A percentile compares a stretch with the other conserved stretches of the same genome.
phyloP scores from a whole-genome alignment of 176 grass and related monocot genomes.

The Oryza meyeriana region DNA sequence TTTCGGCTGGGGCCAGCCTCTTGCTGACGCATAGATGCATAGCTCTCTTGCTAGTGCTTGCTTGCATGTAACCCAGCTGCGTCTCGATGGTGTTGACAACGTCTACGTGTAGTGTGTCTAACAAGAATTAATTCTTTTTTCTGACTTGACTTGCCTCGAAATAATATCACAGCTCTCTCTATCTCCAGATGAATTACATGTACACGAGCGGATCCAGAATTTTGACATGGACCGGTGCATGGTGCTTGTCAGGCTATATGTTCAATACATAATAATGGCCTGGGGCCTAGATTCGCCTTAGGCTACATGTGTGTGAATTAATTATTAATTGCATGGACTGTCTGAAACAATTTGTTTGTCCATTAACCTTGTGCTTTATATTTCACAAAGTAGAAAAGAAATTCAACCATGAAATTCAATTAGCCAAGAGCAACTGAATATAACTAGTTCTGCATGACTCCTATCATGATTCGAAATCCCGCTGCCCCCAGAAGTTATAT shows the following conservation, averaged over 20 bases:
- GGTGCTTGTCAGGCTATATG: too few relatives aligned
- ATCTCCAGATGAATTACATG: background rate
- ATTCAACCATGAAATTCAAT: background rate
- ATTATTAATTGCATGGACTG: background rate
- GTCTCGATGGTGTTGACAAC: background rate
- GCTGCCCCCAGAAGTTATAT: too few relatives aligned
- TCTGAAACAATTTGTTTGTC: background rate
- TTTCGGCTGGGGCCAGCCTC: background rate
- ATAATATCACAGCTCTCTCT: background rate
- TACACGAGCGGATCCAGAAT: too few relatives aligned
- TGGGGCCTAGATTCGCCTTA: too few relatives aligned
- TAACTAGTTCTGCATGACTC: too few relatives aligned
- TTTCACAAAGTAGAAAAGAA: background rate
- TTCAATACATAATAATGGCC: too few relatives aligned
- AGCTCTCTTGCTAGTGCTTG: background rate
- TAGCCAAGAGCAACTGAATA: background rate
- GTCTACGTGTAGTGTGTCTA: background rate
- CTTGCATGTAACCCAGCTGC: constrained; percentile 10
- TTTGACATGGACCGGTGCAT: too few relatives aligned
- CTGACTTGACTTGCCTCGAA: background rate
- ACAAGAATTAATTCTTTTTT: background rate
- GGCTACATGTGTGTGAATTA: too few relatives aligned
- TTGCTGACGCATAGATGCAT: background rate
- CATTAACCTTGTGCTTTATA: too few relatives aligned
- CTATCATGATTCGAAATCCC: too few relatives aligned